Evolutionary conservation across 2,329 filamentous ascomycete species (phyloP).

Genomic region (Dothideomycetidae sp.): DNA sequence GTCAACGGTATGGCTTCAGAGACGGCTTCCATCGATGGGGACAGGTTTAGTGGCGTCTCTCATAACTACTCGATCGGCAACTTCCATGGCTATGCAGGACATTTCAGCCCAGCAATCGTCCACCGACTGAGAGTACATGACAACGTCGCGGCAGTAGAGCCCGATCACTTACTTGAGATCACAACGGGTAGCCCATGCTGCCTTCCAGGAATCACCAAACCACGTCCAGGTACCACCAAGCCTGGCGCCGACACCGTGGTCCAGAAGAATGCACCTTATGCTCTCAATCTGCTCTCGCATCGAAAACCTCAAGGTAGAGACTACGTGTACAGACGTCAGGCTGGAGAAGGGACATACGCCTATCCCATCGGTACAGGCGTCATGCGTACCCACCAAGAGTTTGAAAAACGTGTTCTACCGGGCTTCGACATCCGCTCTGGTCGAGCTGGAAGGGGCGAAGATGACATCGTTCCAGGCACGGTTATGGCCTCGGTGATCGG

Average conservation of each 20-base stretch:
- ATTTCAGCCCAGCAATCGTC: slow-evolving; percentile 26
- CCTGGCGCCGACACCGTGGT: slow-evolving; percentile 23
- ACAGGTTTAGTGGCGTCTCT: neutral
- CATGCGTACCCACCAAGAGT: neutral
- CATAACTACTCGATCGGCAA: slow-evolving; percentile 26
- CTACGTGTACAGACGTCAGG: slow-evolving; percentile 28
- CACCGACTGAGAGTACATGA: slow-evolving; percentile 27
- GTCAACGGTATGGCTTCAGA: slow-evolving; percentile 14
- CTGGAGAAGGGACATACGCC: slow-evolving; percentile 18
- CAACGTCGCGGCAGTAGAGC: slow-evolving; percentile 19
- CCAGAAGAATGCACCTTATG: slow-evolving; percentile 1
- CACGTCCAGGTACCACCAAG: too few relatives aligned
- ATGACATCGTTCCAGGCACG: slow-evolving; percentile 48
- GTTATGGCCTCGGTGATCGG: slow-evolving; percentile 51
- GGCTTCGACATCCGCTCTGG: neutral
- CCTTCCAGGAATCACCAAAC: neutral
- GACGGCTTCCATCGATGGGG: slow-evolving; percentile 12
- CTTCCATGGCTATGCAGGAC: slow-evolving; percentile 26
- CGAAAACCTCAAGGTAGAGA: slow-evolving; percentile 18
- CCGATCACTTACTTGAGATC: neutral
- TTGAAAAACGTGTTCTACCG: neutral
- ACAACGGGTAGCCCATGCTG: neutral
- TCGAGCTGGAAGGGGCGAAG: slow-evolving; percentile 15
- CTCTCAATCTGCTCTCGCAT: slow-evolving; percentile 13
- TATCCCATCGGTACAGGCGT: slow-evolving; percentile 18